Base-by-base conservation (phyloP, 148 eudicot genomes). In the Hydrangea macrophylla region DNA sequence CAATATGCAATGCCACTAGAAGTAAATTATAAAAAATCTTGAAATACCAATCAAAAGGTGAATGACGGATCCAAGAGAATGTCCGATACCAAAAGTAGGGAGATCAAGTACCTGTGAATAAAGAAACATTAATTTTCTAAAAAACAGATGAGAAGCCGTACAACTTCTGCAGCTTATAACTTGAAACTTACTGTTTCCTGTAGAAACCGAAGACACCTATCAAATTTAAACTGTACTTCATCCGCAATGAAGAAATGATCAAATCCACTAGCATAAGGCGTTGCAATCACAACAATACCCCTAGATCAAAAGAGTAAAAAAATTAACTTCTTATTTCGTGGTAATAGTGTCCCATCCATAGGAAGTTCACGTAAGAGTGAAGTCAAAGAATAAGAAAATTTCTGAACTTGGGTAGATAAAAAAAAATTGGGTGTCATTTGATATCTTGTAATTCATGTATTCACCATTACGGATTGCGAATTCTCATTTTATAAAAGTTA, bases 231-330 rank as follows among this genome's bases (percentile, higher is more conserved):
- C 69, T 90, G 98, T 71, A 79, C 98, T 80, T 93, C 98, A 80
- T 93, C 98, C 59, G 98, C 92, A 78, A 93, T 93, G 73, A 80
- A 76, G 83, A 88, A 93, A 82, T 93, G 91, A 82, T 93, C 96
- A 51, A 93, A 90, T 69, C 98, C 98, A 81, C 98, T 93, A 55
- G 98, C 87, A 82, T 90, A 93, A 67, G 98, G 98, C n/a, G 98
- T 93, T 15, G 98, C 98, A 76, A 93, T 88, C 76, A 93, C 92
- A 84, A 88, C 73, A 58, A 85, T 33, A 68, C 92, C 98, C 88
- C 96, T 92, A 78, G 26, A 67, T 68, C 73, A 76, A 64, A 59
- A 68, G 67, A 72, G 70, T 20, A 45, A 58, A 27, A 63, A n/a
- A 6, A 22, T 37, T 71, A 10, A 33, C 5, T 55, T 62, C 56